These are phyloP conservation scores for Strobilomyces dryophilus DNA, from an alignment of 768 basidiomycete genomes.

Conservation along the genomic window DNA sequence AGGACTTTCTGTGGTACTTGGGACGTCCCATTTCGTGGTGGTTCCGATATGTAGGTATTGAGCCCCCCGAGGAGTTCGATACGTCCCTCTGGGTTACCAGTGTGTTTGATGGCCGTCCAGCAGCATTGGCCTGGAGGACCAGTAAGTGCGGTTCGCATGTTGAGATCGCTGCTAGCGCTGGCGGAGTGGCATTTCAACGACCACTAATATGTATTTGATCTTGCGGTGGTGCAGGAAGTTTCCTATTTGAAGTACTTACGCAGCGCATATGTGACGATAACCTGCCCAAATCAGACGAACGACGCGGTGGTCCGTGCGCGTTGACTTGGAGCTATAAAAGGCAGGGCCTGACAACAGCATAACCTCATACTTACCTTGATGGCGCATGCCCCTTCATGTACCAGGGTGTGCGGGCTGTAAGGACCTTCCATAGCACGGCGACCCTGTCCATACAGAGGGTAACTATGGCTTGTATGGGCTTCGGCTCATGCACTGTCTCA, in stretches of 20 bases:
- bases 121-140: constrained; percentile 47
- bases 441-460: constrained; percentile 48
- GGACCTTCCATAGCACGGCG: constrained; percentile 53
- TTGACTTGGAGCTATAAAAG: constrained; percentile 28
- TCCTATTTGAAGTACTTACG: no score
- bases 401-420: constrained; percentile 53
- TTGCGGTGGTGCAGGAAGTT: no score
- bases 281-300: no score
- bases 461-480: constrained; percentile 47
- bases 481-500: constrained; percentile 74
- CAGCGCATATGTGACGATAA: no score
- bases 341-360: neutral
- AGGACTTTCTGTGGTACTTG: constrained; percentile 40
- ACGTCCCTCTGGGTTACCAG: constrained; percentile 43
- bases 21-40: constrained; percentile 24
- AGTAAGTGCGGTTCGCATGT: constrained; percentile 27
- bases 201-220: no score
- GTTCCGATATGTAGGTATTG: constrained; percentile 52
- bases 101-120: constrained; percentile 44
- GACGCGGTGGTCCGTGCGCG: constrained; percentile 26
- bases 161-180: no score
- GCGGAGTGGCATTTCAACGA: no score
- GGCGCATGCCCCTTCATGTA: constrained; percentile 53
- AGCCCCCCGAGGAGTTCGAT: constrained; percentile 43
- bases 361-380: constrained; percentile 62